Base-by-base conservation (phyloP, 805 yeast species). In the Ogataea zsoltii region DNA sequence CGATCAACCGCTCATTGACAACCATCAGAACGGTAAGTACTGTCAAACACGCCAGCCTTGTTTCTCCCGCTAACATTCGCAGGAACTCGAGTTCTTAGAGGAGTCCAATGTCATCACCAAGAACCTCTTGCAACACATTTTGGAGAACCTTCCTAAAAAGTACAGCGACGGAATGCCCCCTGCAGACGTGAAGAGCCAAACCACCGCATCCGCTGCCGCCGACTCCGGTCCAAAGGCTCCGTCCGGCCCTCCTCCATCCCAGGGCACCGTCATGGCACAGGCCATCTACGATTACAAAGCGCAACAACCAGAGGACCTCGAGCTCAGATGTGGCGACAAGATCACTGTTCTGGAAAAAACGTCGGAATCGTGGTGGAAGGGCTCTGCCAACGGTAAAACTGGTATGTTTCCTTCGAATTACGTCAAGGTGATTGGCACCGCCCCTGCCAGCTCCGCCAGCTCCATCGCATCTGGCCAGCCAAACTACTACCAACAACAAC, bases 341-440 rank as follows among this genome's bases (percentile, higher is more conserved):
- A 64, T 94, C 39, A 76, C 77, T 26, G 79, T 94, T 4, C 45
- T 80, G 5, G 96, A 90, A 61, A 86, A 80, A 57, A 73, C 85
- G 38, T 86, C 92, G 16, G 75, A 77, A 31, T 92, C 90, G 60
- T 92, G 99, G 99, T 90, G 94, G 87, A 85, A 79, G 61, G 99
- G 99, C 38, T 68, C 70, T 14, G 62, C 74, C 35, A 75, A 78
- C 48, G 77, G 79, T 4, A 63, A 66, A 26, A 75, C 77, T 7
- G 99, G 98, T 34, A 83, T 91, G 60, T 91, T 94, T 70, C 99
- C 99, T 7, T 71, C 92, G 1, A 88, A 88, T 63, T 92, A 94
- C 60, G 96, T 90, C 40, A 75, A 74, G 33, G 60, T 75, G 3
- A 28, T 56, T 19, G 59, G 58, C 19, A 37, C 49, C 5, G 17